Evolutionary conservation across 257 asterid genomes (phyloP).

Genomic region (Gentiana dahurica): DNA sequence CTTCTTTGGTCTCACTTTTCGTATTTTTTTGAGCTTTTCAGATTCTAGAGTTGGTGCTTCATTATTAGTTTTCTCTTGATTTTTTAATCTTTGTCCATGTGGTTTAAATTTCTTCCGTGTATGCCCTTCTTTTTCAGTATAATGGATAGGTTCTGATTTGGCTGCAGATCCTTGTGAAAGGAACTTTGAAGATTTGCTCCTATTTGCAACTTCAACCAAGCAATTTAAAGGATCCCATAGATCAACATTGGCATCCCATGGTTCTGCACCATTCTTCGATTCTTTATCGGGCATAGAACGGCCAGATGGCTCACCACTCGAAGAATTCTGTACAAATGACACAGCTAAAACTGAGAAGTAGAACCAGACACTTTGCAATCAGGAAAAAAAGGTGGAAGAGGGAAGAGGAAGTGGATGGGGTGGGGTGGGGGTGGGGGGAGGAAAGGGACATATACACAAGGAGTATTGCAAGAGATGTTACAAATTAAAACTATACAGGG

Average conservation of each 20-base stretch:
- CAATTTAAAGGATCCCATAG: slow-evolving; percentile 84
- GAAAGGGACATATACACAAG: neutral
- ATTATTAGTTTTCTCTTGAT: slow-evolving; percentile 29
- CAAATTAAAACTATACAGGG: too few relatives aligned
- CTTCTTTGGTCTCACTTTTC: slow-evolving; percentile 54
- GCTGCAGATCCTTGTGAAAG: slow-evolving; percentile 41
- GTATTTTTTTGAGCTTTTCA: slow-evolving; percentile 55
- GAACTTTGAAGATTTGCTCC: slow-evolving; percentile 64
- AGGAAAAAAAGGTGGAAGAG: neutral
- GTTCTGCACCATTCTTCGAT: slow-evolving; percentile 32
- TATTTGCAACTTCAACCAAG: slow-evolving; percentile 88
- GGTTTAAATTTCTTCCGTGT: slow-evolving; percentile 49
- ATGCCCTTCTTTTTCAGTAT: slow-evolving; percentile 42
- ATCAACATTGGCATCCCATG: slow-evolving; percentile 70
- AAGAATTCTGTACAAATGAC: slow-evolving; percentile 39
- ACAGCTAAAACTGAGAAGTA: slow-evolving; percentile 9
- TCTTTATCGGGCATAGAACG: slow-evolving; percentile 31
- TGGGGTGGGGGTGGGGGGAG: too few relatives aligned
- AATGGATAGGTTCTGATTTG: slow-evolving; percentile 41
- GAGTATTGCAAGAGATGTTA: too few relatives aligned
- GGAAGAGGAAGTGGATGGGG: too few relatives aligned
- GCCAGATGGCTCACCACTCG: slow-evolving; percentile 47
- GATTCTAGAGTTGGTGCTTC: slow-evolving; percentile 42
- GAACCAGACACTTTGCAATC: neutral
- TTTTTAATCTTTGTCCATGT: slow-evolving; percentile 45